A percentile compares a stretch with the other conserved stretches of the same genome.
phyloP scores from a whole-genome alignment of 148 eudicot species.

The Silene uniflora region DNA sequence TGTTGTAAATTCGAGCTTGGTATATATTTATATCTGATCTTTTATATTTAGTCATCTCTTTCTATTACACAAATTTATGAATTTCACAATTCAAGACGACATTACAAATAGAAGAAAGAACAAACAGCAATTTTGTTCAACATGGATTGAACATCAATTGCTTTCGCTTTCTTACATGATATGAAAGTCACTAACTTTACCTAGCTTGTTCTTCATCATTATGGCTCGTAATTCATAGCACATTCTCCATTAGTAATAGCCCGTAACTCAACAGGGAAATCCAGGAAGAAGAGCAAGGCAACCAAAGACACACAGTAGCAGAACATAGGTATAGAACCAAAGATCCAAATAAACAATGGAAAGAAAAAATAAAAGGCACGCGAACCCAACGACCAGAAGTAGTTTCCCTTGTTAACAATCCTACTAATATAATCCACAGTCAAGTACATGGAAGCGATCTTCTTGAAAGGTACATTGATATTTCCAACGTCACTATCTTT shows the following conservation, averaged over 20 bases:
- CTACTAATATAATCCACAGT: constrained; percentile 51
- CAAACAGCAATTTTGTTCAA: constrained; percentile 16
- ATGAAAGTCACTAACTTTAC: background rate
- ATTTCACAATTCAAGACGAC: background rate
- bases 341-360: constrained; percentile 81
- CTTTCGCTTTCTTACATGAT: background rate
- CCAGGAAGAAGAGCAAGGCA: constrained; percentile 59
- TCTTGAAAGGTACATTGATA: constrained; percentile 76
- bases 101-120: background rate
- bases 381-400: constrained; percentile 86
- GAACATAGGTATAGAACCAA: constrained; percentile 90
- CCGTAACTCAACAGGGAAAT: constrained; percentile 41
- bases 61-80: too few relatives aligned
- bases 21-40: too few relatives aligned
- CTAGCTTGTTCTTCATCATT: constrained; percentile 30
- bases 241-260: constrained; percentile 12
- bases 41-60: too few relatives aligned
- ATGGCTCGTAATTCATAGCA: background rate
- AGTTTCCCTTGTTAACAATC: constrained; percentile 66
- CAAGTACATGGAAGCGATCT: constrained; percentile 33
- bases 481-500: too few relatives aligned
- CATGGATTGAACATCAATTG: constrained; percentile 23
- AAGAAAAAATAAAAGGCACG: constrained; percentile 81
- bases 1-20: too few relatives aligned
- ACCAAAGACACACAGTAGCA: constrained; percentile 49